Evolutionary conservation across 83 land plant genomes (phyloP).

Genomic region (Picea mariana): DNA sequence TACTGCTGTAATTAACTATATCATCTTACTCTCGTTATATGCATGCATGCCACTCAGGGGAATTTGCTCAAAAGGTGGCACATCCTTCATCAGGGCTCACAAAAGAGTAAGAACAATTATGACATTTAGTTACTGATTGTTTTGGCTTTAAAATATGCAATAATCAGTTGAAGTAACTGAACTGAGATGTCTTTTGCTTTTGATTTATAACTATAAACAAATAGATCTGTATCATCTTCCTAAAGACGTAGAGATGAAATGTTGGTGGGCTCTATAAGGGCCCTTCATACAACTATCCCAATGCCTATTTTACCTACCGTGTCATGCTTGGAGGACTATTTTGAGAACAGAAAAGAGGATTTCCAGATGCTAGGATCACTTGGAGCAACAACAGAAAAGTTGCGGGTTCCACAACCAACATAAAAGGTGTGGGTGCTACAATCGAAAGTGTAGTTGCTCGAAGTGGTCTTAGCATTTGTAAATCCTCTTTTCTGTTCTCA

Average conservation of each 20-base stretch:
- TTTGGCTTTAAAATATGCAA: too few relatives aligned
- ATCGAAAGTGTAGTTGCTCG: too few relatives aligned
- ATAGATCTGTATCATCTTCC: not conserved
- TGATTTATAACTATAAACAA: conserved; percentile 1
- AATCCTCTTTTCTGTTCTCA: too few relatives aligned
- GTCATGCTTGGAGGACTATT: too few relatives aligned
- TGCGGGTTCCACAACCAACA: too few relatives aligned
- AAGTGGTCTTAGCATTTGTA: too few relatives aligned
- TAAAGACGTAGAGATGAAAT: not conserved
- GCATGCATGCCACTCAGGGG: conserved; percentile 56
- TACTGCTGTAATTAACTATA: conserved; percentile 9
- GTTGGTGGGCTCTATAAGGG: too few relatives aligned
- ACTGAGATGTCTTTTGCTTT: conserved; percentile 9
- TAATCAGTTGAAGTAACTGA: too few relatives aligned
- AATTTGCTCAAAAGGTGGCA: conserved; percentile 86
- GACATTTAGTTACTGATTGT: not conserved
- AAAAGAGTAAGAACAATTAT: conserved; percentile 76
- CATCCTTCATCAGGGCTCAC: conserved; percentile 93
- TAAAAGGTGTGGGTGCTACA: too few relatives aligned
- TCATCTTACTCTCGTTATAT: conserved; percentile 3
- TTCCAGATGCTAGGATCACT: too few relatives aligned
- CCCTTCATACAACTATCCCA: not conserved
- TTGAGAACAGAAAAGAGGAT: too few relatives aligned
- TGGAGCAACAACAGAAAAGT: too few relatives aligned
- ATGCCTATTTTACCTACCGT: not conserved